Base-by-base conservation (phyloP, 2,329 filamentous ascomycete genomes). In the Tolypocladium tropicale region DNA sequence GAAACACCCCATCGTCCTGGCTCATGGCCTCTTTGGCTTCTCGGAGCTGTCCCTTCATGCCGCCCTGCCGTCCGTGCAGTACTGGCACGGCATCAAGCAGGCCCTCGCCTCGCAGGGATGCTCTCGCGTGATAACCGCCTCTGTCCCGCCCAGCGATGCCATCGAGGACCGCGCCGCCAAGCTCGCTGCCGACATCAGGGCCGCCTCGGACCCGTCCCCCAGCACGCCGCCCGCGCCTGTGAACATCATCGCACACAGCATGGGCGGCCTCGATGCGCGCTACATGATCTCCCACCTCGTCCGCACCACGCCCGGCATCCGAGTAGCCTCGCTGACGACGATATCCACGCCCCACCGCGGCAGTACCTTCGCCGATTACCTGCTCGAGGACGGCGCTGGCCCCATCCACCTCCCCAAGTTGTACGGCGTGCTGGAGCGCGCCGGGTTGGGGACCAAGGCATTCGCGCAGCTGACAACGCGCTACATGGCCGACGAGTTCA, bases 221-320 rank as follows among this genome's bases (percentile, higher is more conserved):
- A 25, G 25, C 49, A 46, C 18, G 49, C 62, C 68, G 46, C 62
- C 68, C 25, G 75, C 75, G 21, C 81, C 85, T 53, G 89, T 96
- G 61, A 90, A 89, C 66, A 88, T 96, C 57, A 77, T 91, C 23
- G 82, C 82, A 43, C 88, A 91, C 71, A 81, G 77, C 61, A 85
- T 85, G 82, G 82, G 84, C 52, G 83, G 84, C 2, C 74, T 87
- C 4, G 84, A 86, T 65, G 79, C 82, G 11, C 75, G 84, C 50
- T 84, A 84, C 67, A 84, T 86, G 82, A 80, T 86, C 54, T 81
- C 82, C 25, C 74, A 75, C 53, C 72, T 85, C 14, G 71, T 70
- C 46, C 79, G 78, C 1, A 66, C 69, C 28, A 68, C 72, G 23
- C 28, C 51, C 50, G 25, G 23, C 43, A 70, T 81, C 23, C 65